Conservation (phyloP, 2,329 filamentous ascomycete genomes). For the Coniosporium tulheliwenetii region DNA sequence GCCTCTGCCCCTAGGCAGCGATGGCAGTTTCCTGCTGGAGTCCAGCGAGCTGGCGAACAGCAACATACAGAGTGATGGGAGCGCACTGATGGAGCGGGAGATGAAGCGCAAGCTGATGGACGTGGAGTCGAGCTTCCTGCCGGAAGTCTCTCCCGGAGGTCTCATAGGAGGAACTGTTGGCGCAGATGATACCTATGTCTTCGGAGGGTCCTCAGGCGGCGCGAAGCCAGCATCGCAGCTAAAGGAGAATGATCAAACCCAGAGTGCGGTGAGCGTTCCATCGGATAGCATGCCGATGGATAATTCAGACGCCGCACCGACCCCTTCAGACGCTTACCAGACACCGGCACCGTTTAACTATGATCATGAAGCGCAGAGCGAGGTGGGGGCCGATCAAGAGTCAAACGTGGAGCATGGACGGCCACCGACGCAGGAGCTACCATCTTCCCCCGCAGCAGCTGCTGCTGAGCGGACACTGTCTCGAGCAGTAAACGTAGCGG, state of each 20-base stretch:
- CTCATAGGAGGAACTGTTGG: slow-evolving; percentile 9
- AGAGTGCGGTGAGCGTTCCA: too few species aligned
- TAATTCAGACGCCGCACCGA: slow-evolving; percentile 8
- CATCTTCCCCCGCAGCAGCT: slow-evolving; percentile 27
- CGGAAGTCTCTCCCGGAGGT: slow-evolving; percentile 28
- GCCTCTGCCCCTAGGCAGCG: slow-evolving; percentile 21
- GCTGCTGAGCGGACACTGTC: slow-evolving; percentile 20
- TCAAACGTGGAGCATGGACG: too few species aligned
- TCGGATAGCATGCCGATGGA: too few species aligned
- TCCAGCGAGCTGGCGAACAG: slow-evolving; percentile 12
- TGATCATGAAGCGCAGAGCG: too few species aligned
- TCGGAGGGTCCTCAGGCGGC: slow-evolving; percentile 14
- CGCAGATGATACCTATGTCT: slow-evolving; percentile 30
- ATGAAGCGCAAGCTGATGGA: slow-evolving; percentile 45
- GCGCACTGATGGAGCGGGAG: slow-evolving; percentile 37
- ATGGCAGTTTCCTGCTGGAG: slow-evolving; percentile 17
- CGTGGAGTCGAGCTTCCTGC: slow-evolving; percentile 47
- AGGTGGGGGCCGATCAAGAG: too few species aligned
- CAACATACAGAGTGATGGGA: slow-evolving; percentile 18
- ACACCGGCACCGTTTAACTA: slow-evolving; percentile 8
- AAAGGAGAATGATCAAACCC: too few species aligned
- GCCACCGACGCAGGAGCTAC: slow-evolving; percentile 4
- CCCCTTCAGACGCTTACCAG: slow-evolving; percentile 26
- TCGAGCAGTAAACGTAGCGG: slow-evolving; percentile 4
- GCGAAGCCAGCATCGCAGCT: not conserved